Percentiles rank a stretch among this genome's conserved stretches.
Evolutionary conservation across 129 eudicot species (phyloP).

Genomic region (Helianthus annuus): HanXRQr2.0-SUNRISE NC_035445.2:152061533-152062032

Average conservation of each 20-base stretch:
- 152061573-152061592: slow-evolving; percentile 4
- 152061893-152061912: no score
- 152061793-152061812: slow-evolving; percentile 4
- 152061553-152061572: neutral
- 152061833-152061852: no score
- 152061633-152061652: neutral
- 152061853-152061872: no score
- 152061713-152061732: neutral
- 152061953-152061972: no score
- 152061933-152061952: no score
- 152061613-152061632: slow-evolving; percentile 1
- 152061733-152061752: neutral
- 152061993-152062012: no score
- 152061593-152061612: neutral
- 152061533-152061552: neutral
- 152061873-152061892: no score
- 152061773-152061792: neutral
- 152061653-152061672: slow-evolving; percentile 5
- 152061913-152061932: no score
- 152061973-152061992: no score
- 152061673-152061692: neutral
- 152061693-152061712: neutral
- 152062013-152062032: no score
- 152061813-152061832: no score
- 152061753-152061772: neutral